These are phyloP conservation scores for Scenedesmus sp. DNA, from an alignment of 163 green algal genomes.

Conservation along the genomic window DNA sequence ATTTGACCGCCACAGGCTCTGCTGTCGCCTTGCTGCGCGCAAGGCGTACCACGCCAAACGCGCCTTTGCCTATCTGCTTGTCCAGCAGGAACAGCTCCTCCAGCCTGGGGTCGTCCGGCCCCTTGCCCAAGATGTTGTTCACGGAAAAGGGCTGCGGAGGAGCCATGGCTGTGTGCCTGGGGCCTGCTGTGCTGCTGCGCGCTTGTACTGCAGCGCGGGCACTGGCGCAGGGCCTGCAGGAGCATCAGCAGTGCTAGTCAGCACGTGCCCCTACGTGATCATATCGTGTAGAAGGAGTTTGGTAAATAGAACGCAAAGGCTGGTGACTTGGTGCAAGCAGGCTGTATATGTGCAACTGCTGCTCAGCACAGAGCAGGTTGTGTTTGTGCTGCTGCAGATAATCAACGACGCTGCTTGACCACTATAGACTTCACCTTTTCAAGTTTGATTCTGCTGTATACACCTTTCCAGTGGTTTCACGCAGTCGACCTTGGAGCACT, in stretches of 20 bases:
- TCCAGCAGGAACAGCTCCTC: conserved; percentile 64
- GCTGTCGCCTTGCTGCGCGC: conserved; percentile 53
- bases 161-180: not conserved
- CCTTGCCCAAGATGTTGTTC: conserved; percentile 49
- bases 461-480: not conserved
- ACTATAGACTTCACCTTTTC: not conserved
- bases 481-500: too few species aligned
- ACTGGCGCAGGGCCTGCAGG: not conserved
- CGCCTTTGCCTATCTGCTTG: conserved; percentile 79
- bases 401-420: not conserved
- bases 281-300: not conserved
- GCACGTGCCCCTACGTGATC: not conserved
- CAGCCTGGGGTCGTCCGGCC: conserved; percentile 22
- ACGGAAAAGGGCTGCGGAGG: not conserved
- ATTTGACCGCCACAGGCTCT: conserved; percentile 79
- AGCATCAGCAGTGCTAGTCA: not conserved
- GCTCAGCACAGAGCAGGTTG: not conserved
- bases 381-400: not conserved
- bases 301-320: not conserved
- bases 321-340: not conserved
- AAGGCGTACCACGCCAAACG: conserved; percentile 78
- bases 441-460: not conserved
- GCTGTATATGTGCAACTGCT: not conserved
- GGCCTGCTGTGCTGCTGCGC: conserved; percentile 2
- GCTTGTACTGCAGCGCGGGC: conserved; percentile 2